Conservation (phyloP, 2,329 filamentous ascomycete genomes). For the Leptographium wingfieldii region DNA sequence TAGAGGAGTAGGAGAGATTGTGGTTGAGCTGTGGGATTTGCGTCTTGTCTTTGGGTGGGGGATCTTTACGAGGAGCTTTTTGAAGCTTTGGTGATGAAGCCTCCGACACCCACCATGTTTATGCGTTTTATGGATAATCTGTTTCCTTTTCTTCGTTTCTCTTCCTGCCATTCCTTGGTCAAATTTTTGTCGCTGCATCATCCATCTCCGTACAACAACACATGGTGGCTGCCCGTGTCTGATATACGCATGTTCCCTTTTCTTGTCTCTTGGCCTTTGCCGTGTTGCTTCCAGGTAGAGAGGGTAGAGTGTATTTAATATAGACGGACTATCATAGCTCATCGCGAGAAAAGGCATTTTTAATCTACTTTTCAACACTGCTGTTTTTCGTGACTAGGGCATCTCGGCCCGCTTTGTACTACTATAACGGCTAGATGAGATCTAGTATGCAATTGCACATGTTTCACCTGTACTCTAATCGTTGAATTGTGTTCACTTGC, state of each 20-base stretch:
- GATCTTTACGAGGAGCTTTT: not conserved
- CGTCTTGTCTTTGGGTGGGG: not conserved
- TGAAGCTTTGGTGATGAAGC: too few species aligned
- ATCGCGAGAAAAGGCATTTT: not conserved
- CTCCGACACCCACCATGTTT: not conserved
- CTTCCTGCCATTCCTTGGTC: not conserved
- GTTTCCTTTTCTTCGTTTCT: constrained; percentile 9
- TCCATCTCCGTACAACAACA: not conserved
- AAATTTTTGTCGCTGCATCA: not conserved
- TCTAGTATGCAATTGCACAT: too few species aligned
- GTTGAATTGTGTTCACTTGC: too few species aligned
- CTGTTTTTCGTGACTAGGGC: too few species aligned
- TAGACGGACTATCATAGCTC: not conserved
- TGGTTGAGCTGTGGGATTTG: too few species aligned
- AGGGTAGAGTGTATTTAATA: not conserved
- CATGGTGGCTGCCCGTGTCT: not conserved
- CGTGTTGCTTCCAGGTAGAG: not conserved
- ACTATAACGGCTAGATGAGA: too few species aligned
- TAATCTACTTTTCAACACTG: too few species aligned
- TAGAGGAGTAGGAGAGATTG: not conserved
- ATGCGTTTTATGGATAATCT: not conserved
- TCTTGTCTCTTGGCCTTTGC: constrained; percentile 2
- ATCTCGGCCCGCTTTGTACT: too few species aligned
- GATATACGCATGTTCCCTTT: not conserved
- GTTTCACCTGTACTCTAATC: too few species aligned